These are phyloP conservation scores for Ormosia semicastrata DNA, from an alignment of 306 rosid species.

Conservation along the genomic window DNA sequence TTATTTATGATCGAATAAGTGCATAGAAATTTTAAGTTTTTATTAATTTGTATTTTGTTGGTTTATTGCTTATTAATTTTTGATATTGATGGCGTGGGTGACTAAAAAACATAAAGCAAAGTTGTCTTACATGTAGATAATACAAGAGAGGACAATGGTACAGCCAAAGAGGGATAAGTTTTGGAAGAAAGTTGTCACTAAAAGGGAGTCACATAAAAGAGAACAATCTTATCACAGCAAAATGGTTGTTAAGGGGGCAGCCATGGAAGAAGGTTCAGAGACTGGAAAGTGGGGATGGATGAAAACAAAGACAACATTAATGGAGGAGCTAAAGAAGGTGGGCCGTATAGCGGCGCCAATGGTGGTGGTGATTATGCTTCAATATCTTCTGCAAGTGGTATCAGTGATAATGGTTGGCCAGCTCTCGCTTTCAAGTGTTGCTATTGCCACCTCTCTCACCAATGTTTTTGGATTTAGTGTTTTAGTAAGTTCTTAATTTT, in stretches of 20 bases:
- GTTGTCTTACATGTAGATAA: background rate
- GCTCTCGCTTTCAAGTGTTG: constrained; percentile 43
- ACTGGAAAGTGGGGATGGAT: background rate
- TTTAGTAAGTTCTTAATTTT: constrained; percentile 25
- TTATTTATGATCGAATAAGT: background rate
- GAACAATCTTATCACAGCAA: background rate
- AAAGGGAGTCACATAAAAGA: background rate
- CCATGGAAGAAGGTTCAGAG: constrained; percentile 24
- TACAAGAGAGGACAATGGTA: background rate
- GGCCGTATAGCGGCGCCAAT: constrained; percentile 37
- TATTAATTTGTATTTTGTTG: background rate
- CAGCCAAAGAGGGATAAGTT: background rate
- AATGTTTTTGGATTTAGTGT: constrained; percentile 47
- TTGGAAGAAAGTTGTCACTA: background rate
- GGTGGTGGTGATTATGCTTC: constrained; percentile 36
- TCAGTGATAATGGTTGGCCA: constrained; percentile 44
- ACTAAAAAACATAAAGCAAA: background rate
- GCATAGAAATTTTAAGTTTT: background rate
- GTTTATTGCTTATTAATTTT: too few species aligned
- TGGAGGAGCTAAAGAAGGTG: constrained; percentile 30
- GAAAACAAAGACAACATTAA: background rate
- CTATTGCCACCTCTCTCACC: constrained; percentile 49
- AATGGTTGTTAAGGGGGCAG: background rate
- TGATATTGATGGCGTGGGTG: background rate
- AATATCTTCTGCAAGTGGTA: constrained; percentile 43